Conservation (phyloP, 2,329 filamentous ascomycete genomes). For the Hymenoscyphus fraxineus region DNA sequence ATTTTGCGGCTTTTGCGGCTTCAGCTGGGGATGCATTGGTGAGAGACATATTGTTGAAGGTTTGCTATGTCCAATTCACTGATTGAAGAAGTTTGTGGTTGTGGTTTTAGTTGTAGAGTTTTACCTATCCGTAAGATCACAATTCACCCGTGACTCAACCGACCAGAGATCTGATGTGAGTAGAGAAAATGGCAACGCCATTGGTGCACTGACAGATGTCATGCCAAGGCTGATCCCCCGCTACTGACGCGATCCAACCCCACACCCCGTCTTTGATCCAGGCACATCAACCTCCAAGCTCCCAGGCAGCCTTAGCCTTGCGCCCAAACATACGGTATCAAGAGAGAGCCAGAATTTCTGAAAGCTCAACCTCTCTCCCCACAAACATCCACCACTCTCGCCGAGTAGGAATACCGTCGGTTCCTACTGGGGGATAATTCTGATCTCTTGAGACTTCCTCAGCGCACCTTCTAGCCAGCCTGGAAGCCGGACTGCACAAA, state of each 20-base stretch:
- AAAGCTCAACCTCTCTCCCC: not conserved
- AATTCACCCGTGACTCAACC: conserved; percentile 1
- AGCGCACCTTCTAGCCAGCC: not conserved
- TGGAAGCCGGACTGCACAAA: not conserved
- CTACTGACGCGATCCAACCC: not conserved
- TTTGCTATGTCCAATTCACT: not conserved
- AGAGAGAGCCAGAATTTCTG: not conserved
- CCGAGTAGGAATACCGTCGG: not conserved
- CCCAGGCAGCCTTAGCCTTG: not conserved
- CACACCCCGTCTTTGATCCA: not conserved
- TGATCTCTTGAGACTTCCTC: not conserved
- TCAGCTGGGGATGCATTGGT: conserved; percentile 78
- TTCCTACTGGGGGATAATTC: not conserved
- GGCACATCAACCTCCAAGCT: not conserved
- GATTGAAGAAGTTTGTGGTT: not conserved
- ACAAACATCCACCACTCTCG: not conserved
- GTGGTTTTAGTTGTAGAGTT: not conserved
- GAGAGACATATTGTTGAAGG: conserved; percentile 65
- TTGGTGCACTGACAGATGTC: too few species aligned
- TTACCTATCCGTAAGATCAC: not conserved
- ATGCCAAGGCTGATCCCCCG: too few species aligned
- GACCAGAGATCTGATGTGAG: too few species aligned
- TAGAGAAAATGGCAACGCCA: too few species aligned
- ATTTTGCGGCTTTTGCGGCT: conserved; percentile 73
- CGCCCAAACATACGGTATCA: not conserved